Base-by-base conservation (phyloP, 129 eudicot genomes). In the Pseudognaphalium luteoalbum region DNA sequence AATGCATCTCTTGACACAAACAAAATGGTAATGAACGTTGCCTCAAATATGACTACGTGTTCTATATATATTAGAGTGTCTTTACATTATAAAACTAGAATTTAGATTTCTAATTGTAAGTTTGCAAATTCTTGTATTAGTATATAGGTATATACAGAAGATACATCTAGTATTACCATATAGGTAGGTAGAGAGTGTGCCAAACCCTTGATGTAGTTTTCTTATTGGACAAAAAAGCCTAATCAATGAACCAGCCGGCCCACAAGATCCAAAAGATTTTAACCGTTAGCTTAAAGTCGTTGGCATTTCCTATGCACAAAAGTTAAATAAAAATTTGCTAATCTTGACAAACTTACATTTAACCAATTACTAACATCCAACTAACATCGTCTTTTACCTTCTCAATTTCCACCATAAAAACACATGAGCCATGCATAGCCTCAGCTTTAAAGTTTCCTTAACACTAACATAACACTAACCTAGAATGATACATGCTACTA, bases 301-400 rank as follows among this genome's bases (percentile, higher is more conserved):
- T 70, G 71, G 74, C 16, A 21, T 75, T 80, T 70, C 81, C 87
- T 66, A 79, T 73, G 80, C 75, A 66, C 54, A 21, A 54, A 59
- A 5, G 69, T 20, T 61, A 19, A 77, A 73, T 81, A 57, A 58
- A 58, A 44, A 30, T 17, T 11, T 37, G 68, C 52, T 74, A 77
- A 83, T 28, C n/a, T 52, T 32, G 83, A 76, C 88, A 84, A 84
- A 73, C 1, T 25, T 51, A 6, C 51, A 41, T 59, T 0, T 54
- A 77, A 51, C 71, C 81, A 57, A 35, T 84, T 67, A 72, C 87
- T 82, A 84, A 9, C 85, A 74, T 77, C 86, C 91, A 86, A 80
- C 22, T 21, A 32, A 4, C 35, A 41, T 73, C 75, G 82, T 78
- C 84, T 57, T 75, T 67, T 72, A 68, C 47, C 70, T 35, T 42